These are phyloP conservation scores for Xylariaceae sp. DNA, from an alignment of 2,329 filamentous ascomycete genomes.

Conservation along the genomic window DNA sequence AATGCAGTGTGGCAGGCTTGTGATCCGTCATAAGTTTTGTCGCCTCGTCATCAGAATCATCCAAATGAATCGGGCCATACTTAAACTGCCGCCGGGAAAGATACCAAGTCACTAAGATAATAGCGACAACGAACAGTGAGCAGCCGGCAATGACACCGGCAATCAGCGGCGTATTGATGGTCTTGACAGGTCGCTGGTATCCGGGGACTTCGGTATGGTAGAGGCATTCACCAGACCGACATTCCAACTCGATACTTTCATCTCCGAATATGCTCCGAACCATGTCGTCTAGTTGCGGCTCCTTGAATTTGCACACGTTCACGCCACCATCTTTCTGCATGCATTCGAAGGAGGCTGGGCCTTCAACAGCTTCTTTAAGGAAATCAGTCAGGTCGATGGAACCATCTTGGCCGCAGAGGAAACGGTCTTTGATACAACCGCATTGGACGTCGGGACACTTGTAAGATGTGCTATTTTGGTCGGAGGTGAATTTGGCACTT, in stretches of 20 bases:
- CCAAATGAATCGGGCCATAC: slow-evolving; percentile 79
- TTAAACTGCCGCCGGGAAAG: slow-evolving; percentile 75
- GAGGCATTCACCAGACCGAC: slow-evolving; percentile 87
- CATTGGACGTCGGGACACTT: slow-evolving; percentile 85
- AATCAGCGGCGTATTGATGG: slow-evolving; percentile 96
- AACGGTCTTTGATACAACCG: slow-evolving; percentile 85
- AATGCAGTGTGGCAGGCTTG: slow-evolving; percentile 86
- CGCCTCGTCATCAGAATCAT: slow-evolving; percentile 88
- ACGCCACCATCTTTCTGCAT: slow-evolving; percentile 67
- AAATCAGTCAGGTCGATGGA: slow-evolving; percentile 94
- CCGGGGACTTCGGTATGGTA: slow-evolving; percentile 93
- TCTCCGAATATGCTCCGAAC: slow-evolving; percentile 92
- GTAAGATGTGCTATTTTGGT: slow-evolving; percentile 83
- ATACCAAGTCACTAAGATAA: slow-evolving; percentile 87
- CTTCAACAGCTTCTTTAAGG: slow-evolving; percentile 79
- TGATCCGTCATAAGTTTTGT: slow-evolving; percentile 89
- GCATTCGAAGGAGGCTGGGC: slow-evolving; percentile 85
- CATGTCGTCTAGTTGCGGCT: slow-evolving; percentile 90
- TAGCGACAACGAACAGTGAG: slow-evolving; percentile 85
- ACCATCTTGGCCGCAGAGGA: slow-evolving; percentile 90
- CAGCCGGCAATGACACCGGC: slow-evolving; percentile 89
- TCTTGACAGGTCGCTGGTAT: slow-evolving; percentile 85
- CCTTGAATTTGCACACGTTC: slow-evolving; percentile 81
- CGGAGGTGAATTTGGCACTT: slow-evolving; percentile 69
- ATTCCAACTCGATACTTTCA: slow-evolving; percentile 82